Evolutionary conservation across 352 stramenopile genomes (phyloP).

Genomic region (Thalassiosira livingstoniorum): DNA sequence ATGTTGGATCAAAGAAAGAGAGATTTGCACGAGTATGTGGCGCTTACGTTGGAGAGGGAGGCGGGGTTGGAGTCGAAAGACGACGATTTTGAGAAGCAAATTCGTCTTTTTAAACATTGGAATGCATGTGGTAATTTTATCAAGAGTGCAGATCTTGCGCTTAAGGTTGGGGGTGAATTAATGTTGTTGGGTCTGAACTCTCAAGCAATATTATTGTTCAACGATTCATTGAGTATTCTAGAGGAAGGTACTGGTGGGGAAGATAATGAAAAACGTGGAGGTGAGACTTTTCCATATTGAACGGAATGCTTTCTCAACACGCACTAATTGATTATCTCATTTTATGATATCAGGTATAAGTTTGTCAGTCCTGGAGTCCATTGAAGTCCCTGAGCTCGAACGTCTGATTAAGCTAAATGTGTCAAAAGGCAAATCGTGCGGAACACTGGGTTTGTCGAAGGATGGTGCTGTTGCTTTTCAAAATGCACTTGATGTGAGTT

Average conservation of each 20-base stretch:
- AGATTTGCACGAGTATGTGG: constrained; percentile 74
- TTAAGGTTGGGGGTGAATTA: constrained; percentile 67
- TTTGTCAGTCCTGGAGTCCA: constrained; percentile 39
- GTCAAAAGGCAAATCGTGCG: constrained; percentile 52
- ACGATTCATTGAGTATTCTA: constrained; percentile 66
- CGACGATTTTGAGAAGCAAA: constrained; percentile 59
- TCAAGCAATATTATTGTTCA: constrained; percentile 68
- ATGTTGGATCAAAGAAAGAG: constrained; percentile 66
- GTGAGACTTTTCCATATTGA: constrained; percentile 1
- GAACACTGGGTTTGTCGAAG: constrained; percentile 38
- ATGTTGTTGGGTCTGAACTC: constrained; percentile 68
- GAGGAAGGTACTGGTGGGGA: constrained; percentile 47
- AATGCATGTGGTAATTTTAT: constrained; percentile 62
- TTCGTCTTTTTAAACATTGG: constrained; percentile 71
- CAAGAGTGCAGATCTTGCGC: constrained; percentile 58
- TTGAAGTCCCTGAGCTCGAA: constrained; percentile 56
- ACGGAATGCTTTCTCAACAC: not conserved
- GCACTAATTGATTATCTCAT: not conserved
- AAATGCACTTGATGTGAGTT: constrained; percentile 63
- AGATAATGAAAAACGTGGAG: constrained; percentile 20
- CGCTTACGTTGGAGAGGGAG: constrained; percentile 62
- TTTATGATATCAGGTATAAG: constrained; percentile 33
- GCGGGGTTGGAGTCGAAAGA: constrained; percentile 22
- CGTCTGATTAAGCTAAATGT: constrained; percentile 62
- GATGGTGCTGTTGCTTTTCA: constrained; percentile 43